Evolutionary conservation across 2,329 filamentous ascomycete species (phyloP).

Genomic region (Trematosphaeria pertusa): DNA sequence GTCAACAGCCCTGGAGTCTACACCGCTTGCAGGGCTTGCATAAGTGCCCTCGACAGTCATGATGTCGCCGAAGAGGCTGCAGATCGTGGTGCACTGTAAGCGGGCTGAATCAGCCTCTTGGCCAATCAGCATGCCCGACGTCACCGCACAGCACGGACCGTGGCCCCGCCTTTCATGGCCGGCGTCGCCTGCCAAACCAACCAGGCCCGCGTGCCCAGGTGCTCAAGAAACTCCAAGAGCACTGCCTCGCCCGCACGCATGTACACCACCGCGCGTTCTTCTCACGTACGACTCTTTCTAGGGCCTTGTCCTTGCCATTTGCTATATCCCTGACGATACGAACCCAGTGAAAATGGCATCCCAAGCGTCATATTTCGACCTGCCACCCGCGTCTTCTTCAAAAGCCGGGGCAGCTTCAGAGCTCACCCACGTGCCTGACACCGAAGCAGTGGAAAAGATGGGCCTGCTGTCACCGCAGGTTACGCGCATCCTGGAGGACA

Average conservation of each 20-base stretch:
- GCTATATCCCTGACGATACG: too few species aligned
- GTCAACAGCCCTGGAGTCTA: too few species aligned
- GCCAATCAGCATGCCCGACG: not conserved
- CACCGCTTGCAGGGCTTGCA: too few species aligned
- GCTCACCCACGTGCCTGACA: conserved; percentile 15
- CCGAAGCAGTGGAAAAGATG: conserved; percentile 22
- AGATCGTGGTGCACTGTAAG: not conserved
- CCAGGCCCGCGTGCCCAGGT: too few species aligned
- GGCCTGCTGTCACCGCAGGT: conserved; percentile 40
- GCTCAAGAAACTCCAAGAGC: conserved; percentile 18
- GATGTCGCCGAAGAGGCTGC: not conserved
- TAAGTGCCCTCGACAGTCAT: too few species aligned
- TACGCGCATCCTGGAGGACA: conserved; percentile 36
- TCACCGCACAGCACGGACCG: not conserved
- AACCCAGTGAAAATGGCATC: too few species aligned
- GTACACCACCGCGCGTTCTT: not conserved
- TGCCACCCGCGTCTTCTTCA: conserved; percentile 24
- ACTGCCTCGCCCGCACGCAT: conserved; percentile 16
- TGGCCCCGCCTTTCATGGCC: conserved; percentile 1
- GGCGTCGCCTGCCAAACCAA: conserved; percentile 10
- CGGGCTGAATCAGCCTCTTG: not conserved
- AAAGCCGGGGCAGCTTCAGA: conserved; percentile 15
- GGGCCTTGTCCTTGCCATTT: too few species aligned
- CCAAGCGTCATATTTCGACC: conserved; percentile 48
- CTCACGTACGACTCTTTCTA: not conserved